These are phyloP conservation scores for Fermentozyma sake DNA, from an alignment of 1,139 yeast species.

Conservation along the genomic window DNA sequence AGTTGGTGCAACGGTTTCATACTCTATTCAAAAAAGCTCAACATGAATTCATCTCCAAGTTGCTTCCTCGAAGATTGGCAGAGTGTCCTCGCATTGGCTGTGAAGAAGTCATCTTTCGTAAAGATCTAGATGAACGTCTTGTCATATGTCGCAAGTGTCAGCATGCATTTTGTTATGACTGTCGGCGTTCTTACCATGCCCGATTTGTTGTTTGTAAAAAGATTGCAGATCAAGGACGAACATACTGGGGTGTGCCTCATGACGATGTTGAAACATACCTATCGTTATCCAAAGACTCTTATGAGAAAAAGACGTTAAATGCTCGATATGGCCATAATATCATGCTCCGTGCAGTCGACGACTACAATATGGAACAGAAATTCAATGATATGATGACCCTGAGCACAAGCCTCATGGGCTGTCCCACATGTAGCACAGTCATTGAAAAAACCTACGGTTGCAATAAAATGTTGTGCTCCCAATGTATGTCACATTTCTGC, in stretches of 20 bases:
- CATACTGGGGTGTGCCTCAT: slow-evolving; percentile 35
- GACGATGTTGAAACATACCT: slow-evolving; percentile 40
- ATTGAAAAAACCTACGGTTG: slow-evolving; percentile 66
- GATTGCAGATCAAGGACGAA: slow-evolving; percentile 14
- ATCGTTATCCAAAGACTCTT: slow-evolving; percentile 21
- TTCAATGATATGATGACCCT: slow-evolving; percentile 43
- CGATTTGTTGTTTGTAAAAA: slow-evolving; percentile 42
- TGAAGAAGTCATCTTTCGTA: slow-evolving; percentile 41
- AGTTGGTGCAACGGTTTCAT: slow-evolving; percentile 33
- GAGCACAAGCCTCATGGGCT: slow-evolving; percentile 38
- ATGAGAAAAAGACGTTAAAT: slow-evolving; percentile 33
- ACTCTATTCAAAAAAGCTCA: slow-evolving; percentile 33
- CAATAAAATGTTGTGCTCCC: slow-evolving; percentile 58
- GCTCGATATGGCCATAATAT: slow-evolving; percentile 47
- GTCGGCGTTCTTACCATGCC: slow-evolving; percentile 68
- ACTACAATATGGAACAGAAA: slow-evolving; percentile 44
- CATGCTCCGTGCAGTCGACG: slow-evolving; percentile 40
- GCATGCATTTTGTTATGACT: slow-evolving; percentile 57
- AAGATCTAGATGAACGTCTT: slow-evolving; percentile 47
- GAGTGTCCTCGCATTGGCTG: slow-evolving; percentile 50
- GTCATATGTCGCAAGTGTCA: slow-evolving; percentile 51
- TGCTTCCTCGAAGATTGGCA: slow-evolving; percentile 48
- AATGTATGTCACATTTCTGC: slow-evolving; percentile 52
- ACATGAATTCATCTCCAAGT: slow-evolving; percentile 40
- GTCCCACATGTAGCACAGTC: slow-evolving; percentile 53